Evolutionary conservation across 306 rosid species (phyloP), one percentile per base, ranked within the genome.

Genomic region (Cicer pinnatifidum): DNA sequence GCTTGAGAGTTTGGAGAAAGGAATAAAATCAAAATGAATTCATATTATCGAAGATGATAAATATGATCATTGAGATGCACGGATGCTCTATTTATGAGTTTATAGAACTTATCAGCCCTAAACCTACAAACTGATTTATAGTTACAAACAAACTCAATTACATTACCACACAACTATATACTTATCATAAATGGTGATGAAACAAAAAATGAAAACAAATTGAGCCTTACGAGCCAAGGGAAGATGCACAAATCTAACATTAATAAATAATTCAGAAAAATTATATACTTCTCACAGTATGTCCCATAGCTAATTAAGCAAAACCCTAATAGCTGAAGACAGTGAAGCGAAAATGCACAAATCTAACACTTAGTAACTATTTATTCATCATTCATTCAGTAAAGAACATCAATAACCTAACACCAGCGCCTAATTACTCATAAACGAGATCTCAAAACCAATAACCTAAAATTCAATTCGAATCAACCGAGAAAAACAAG

Each of bases 21-120:
- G 2, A 16, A n/a, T 13, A 12, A 50, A 50, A 50, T 50, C 56
- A 50, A 50, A 50, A 12, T 17, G 13, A 7, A n/a, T 12, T 50
- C 56, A n/a, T 2, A 50, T 12, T 13, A n/a, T n/a, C 56, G 13
- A 50, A 50, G 20, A 50, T 6, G 56, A 50, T 13, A 5, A 6
- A 12, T 1, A 6, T 12, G 35, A 28, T 28, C 4, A 28, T 28
- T 28, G 35, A 28, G 35, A 28, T 28, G 3, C 35, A 28, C 35
- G 35, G 9, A 50, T 50, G 17, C 16, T 47, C 8, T 2, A n/a
- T 50, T 13, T 50, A 5, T 47, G 20, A n/a, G 9, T 50, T 13
- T 48, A 56, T 4, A 56, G 38, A 56, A 3, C 62, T 20, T 56
- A 56, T 56, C 62, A 56, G 8, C 62, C 61, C 19, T 23, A 54